Percentiles rank a stretch among this genome's conserved stretches.
Conservation (phyloP, 2,329 filamentous ascomycete genomes). For the Pseudocercospora musae region DNA sequence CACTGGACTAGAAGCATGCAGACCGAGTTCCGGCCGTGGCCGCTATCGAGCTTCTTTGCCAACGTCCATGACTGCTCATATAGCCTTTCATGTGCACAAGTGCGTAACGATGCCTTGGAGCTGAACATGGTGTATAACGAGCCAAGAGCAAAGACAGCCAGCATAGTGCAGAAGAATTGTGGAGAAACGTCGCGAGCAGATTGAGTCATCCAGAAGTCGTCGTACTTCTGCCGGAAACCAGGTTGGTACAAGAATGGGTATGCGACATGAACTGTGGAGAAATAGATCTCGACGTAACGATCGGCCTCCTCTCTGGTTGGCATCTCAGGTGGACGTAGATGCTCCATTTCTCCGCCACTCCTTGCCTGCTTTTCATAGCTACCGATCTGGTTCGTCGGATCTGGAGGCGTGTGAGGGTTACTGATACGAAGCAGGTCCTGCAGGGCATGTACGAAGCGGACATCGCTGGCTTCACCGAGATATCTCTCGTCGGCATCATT, state of each 20-base stretch:
- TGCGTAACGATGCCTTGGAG: background rate
- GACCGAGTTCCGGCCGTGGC: background rate
- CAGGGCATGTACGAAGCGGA: slow-evolving; percentile 7
- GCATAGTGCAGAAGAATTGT: slow-evolving; percentile 1
- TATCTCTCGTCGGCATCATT: slow-evolving; percentile 2
- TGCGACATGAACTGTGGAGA: slow-evolving; percentile 3
- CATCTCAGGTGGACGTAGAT: slow-evolving; percentile 3
- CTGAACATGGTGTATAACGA: slow-evolving; percentile 6
- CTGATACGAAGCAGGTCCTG: slow-evolving; percentile 1
- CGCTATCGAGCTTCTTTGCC: slow-evolving; percentile 5
- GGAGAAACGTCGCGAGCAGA: slow-evolving; percentile 5
- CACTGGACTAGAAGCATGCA: slow-evolving; percentile 7
- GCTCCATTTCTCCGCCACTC: background rate
- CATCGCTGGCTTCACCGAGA: slow-evolving; percentile 9
- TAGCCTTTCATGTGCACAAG: slow-evolving; percentile 5
- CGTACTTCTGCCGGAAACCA: slow-evolving; percentile 7
- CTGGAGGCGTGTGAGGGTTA: background rate
- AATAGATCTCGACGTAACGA: slow-evolving; percentile 5
- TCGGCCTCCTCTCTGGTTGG: slow-evolving; percentile 8
- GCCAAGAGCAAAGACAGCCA: slow-evolving; percentile 10
- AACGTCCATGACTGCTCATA: slow-evolving; percentile 1
- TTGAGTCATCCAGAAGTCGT: slow-evolving; percentile 5
- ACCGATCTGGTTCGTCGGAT: background rate
- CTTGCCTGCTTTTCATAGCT: slow-evolving; percentile 5
- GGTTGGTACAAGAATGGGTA: slow-evolving; percentile 8